phyloP scores from a whole-genome alignment of 164 flowering plant genomes.

The Umbellularia californica region DNA sequence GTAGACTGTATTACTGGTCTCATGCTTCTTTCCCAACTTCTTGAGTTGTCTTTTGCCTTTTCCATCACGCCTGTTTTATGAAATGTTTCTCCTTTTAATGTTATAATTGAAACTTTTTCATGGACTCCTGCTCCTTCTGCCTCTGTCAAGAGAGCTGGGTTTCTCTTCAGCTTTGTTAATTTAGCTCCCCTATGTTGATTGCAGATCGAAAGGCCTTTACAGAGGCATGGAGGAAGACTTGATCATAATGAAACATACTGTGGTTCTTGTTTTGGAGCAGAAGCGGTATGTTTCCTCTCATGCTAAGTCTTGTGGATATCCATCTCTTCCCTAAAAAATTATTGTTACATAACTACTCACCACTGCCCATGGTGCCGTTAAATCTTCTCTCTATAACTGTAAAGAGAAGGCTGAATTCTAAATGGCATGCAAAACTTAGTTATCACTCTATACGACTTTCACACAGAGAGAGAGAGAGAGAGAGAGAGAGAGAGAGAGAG shows the following conservation, averaged over 20 bases:
- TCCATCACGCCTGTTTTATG: neutral
- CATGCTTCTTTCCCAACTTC: neutral
- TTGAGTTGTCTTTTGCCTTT: neutral
- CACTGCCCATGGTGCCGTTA: too few relatives aligned
- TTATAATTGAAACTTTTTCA: neutral
- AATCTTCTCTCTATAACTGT: too few relatives aligned
- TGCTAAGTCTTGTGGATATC: neutral
- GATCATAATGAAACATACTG: conserved; percentile 74
- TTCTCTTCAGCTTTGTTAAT: neutral
- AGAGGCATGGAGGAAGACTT: conserved; percentile 79
- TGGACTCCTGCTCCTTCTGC: neutral
- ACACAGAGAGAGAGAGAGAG: neutral
- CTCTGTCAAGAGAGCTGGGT: neutral
- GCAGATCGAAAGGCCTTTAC: conserved; percentile 75
- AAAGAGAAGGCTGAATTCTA: neutral
- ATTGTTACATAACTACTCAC: too few relatives aligned
- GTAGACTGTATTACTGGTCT: neutral
- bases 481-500: too few relatives aligned
- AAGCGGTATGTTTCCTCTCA: conserved; percentile 36
- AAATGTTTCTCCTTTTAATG: neutral
- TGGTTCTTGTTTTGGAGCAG: conserved; percentile 84
- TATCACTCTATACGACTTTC: neutral
- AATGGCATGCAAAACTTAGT: too few relatives aligned
- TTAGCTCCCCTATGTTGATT: conserved; percentile 1
- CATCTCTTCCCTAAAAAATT: neutral